A percentile compares a stretch with the other conserved stretches of the same genome.
Evolutionary conservation across 208 protist genomes (phyloP).

Genomic region (Leishmania gerbilli): DNA sequence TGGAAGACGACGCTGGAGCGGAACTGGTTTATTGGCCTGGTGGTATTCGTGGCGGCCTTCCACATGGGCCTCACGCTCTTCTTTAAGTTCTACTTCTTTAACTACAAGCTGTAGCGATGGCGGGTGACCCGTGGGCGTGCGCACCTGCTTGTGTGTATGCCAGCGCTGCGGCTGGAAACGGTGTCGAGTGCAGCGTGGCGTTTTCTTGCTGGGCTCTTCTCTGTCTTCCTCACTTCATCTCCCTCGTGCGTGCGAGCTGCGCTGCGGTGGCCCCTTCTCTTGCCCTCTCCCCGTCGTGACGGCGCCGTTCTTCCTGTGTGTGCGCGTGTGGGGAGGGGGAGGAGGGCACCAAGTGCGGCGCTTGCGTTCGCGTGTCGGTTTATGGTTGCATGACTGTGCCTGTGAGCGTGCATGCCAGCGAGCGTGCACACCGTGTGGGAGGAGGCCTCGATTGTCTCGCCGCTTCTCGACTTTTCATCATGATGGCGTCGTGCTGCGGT

Average conservation of each 20-base stretch:
- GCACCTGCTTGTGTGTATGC: neutral
- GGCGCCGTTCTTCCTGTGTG: neutral
- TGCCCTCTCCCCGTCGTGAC: neutral
- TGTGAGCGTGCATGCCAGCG: neutral
- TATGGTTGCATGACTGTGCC: neutral
- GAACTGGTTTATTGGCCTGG: constrained; percentile 73
- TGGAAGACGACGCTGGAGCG: constrained; percentile 68
- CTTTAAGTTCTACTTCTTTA: constrained; percentile 91
- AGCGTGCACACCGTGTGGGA: neutral
- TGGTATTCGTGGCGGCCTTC: constrained; percentile 49
- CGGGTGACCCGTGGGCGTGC: neutral
- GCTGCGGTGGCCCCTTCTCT: neutral
- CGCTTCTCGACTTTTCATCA: neutral
- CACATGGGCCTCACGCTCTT: constrained; percentile 79
- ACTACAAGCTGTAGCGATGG: constrained; percentile 57
- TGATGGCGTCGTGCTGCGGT: neutral
- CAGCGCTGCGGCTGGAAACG: neutral
- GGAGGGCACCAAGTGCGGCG: neutral
- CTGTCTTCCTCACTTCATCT: neutral
- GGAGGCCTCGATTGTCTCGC: neutral
- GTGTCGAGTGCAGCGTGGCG: neutral
- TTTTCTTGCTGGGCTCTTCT: neutral
- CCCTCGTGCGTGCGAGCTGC: neutral
- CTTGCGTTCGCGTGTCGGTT: neutral
- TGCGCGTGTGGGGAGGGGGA: neutral